Base-by-base conservation (phyloP, 305 asterid species). In the Solanum hybrid region DNA sequence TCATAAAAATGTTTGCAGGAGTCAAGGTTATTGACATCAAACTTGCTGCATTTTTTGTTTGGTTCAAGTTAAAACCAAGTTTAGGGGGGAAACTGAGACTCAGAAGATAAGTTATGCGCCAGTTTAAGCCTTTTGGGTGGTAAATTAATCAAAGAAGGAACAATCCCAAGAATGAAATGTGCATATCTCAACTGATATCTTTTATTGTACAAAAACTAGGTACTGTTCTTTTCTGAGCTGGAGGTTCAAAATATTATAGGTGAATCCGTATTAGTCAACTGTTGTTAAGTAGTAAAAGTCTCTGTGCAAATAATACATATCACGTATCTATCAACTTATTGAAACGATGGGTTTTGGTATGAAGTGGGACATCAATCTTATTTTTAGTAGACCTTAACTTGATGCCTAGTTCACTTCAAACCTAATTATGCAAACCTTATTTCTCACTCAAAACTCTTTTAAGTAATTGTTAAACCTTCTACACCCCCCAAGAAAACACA, bases 371-470 rank as follows among this genome's bases (percentile, higher is more conserved):
- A 57, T 61, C 8, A 61, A 65, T 57, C 38, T 57, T 20, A 32
- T 85, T 61, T 51, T 22, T 61, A 61, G 14, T 7, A 61, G 22
- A 32, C 88, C 51, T 38, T 90, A 81, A 89, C 94, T 93, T 91
- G 70, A 76, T 79, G 81, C 90, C 87, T 12, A 92, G 91, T 93
- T 93, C 84, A 90, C 93, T 92, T 93, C 41, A 89, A 83, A 73
- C 86, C 13, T 93, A 93, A 94, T 93, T 90, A 94, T 93, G 88
- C 96, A 91, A 93, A 91, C 70, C 94, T 91, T 93, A 70, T 61
- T 79, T 89, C 89, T 84, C 78, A 91, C 94, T 92, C 92, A 86
- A 91, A 88, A 39, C 27, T 87, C 27, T 90, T 89, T 72, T 0
- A 75, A 84, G 31, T 51, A 31, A 75, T 6, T 75, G 32, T 15